A percentile compares a stretch with the other conserved stretches of the same genome.
phyloP scores from a whole-genome alignment of 345 rosid species.

The Dipteronia dyeriana region DNA sequence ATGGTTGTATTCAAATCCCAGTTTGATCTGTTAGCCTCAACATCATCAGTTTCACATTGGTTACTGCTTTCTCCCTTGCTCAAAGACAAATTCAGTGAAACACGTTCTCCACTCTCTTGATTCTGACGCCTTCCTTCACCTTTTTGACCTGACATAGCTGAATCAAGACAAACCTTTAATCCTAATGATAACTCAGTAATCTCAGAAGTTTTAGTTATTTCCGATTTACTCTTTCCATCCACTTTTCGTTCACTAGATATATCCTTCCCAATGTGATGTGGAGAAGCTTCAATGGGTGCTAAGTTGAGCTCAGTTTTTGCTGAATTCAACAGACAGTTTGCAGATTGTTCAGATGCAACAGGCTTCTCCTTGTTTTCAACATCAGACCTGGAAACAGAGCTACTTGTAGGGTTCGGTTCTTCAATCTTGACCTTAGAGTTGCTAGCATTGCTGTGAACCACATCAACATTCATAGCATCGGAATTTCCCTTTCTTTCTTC shows the following conservation, averaged over 20 bases:
- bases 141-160: slow-evolving; percentile 25
- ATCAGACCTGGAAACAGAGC: slow-evolving; percentile 32
- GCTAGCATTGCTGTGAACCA: slow-evolving; percentile 16
- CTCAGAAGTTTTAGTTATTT: slow-evolving; percentile 28
- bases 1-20: slow-evolving; percentile 91
- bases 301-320: slow-evolving; percentile 37
- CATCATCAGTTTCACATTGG: slow-evolving; percentile 22
- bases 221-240: slow-evolving; percentile 29
- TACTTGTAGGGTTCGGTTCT: slow-evolving; percentile 26
- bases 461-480: slow-evolving; percentile 14
- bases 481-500: slow-evolving; percentile 23
- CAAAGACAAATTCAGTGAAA: slow-evolving; percentile 54
- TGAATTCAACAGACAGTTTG: slow-evolving; percentile 1
- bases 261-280: slow-evolving; percentile 26
- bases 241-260: slow-evolving; percentile 23
- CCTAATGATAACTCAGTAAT: slow-evolving; percentile 39
- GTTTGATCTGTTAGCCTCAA: slow-evolving; percentile 52
- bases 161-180: slow-evolving; percentile 18
- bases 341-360: slow-evolving; percentile 26
- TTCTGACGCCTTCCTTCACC: slow-evolving; percentile 27
- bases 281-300: slow-evolving; percentile 25
- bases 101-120: slow-evolving; percentile 30
- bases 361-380: slow-evolving; percentile 27
- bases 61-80: slow-evolving; percentile 41
- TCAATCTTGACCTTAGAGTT: slow-evolving; percentile 35